Evolutionary conservation across 163 green algal species (phyloP).

Genomic region (Scenedesmus sp.): DNA sequence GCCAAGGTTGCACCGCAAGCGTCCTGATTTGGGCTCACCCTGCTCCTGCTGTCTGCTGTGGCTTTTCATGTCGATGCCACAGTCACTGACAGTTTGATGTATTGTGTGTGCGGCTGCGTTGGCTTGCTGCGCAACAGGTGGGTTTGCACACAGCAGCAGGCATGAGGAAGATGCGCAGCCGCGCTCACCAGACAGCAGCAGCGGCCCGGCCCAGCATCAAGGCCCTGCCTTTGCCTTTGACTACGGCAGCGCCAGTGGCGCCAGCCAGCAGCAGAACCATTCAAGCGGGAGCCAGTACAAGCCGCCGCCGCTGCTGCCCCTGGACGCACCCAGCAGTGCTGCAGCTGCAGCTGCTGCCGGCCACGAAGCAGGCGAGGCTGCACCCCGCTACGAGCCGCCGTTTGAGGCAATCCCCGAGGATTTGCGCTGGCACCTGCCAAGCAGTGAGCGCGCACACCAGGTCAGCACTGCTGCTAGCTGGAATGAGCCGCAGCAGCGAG

Average conservation of each 20-base stretch:
- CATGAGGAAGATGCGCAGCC: conserved; percentile 6
- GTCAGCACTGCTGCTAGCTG: conserved; percentile 23
- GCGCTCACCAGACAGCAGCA: not conserved
- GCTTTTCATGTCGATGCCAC: not conserved
- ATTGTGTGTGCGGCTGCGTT: not conserved
- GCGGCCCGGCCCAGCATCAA: not conserved
- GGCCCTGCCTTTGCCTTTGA: conserved; percentile 46
- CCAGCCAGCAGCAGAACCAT: not conserved
- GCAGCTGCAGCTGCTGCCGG: not conserved
- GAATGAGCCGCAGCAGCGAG: not conserved
- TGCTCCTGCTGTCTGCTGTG: not conserved
- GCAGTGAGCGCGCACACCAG: conserved; percentile 56
- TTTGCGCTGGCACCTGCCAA: conserved; percentile 50
- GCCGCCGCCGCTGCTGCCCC: not conserved
- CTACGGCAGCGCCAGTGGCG: conserved; percentile 10
- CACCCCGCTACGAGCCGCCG: not conserved
- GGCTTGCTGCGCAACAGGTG: not conserved
- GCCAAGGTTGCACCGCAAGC: not conserved
- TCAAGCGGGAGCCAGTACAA: not conserved
- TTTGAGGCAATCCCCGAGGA: conserved; percentile 43
- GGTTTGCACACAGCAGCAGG: not conserved
- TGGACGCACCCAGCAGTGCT: not conserved
- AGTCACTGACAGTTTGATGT: not conserved
- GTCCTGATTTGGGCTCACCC: not conserved
- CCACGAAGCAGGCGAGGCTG: not conserved